These are phyloP conservation scores for Diplosphaera chodatii DNA, from an alignment of 139 green algal species.

Conservation along the genomic window DNA sequence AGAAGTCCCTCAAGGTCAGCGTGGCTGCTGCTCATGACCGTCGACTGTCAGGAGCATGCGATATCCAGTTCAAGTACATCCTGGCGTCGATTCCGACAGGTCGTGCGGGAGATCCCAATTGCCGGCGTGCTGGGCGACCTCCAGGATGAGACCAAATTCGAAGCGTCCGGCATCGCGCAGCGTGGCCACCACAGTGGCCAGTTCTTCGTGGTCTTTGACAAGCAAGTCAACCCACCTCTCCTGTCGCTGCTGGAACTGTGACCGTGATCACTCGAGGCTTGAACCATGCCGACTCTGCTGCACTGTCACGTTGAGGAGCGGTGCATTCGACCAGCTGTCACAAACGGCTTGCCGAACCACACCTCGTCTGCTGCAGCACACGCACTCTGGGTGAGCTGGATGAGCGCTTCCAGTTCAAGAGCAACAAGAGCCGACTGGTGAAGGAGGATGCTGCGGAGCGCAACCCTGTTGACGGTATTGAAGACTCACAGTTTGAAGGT, in stretches of 20 bases:
- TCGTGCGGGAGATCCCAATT: slow-evolving; percentile 5
- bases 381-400: background rate
- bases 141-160: slow-evolving; percentile 15
- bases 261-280: too few relatives aligned
- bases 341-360: too few relatives aligned
- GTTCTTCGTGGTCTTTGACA: slow-evolving; percentile 19
- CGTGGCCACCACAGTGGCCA: slow-evolving; percentile 1
- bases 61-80: too few relatives aligned
- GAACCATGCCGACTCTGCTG: too few relatives aligned
- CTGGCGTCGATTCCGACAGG: too few relatives aligned
- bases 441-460: background rate
- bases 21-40: too few relatives aligned
- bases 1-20: slow-evolving; percentile 3
- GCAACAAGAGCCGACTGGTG: slow-evolving; percentile 3
- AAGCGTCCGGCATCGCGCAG: slow-evolving; percentile 8
- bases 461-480: background rate
- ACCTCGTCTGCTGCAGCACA: background rate
- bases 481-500: slow-evolving; percentile 16
- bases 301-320: too few relatives aligned
- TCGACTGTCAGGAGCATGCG: too few relatives aligned
- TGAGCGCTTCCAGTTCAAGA: background rate
- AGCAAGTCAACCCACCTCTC: too few relatives aligned
- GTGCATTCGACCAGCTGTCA: too few relatives aligned
- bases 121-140: slow-evolving; percentile 8
- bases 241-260: too few relatives aligned